phyloP scores from a whole-genome alignment of 345 rosid genomes.

The Trapa bicornis region DNA sequence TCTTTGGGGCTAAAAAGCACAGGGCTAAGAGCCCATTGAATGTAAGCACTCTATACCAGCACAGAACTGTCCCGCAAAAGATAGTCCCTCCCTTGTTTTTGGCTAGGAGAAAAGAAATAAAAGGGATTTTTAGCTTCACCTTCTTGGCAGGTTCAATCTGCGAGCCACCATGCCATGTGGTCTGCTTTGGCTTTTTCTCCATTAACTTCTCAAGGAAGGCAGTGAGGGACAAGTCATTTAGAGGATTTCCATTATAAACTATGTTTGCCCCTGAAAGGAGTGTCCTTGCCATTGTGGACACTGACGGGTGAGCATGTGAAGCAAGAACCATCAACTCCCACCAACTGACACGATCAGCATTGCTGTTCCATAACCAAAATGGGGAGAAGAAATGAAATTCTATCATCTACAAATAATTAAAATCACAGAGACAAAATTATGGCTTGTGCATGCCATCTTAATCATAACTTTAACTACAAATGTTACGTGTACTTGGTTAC shows the following conservation, averaged over 20 bases:
- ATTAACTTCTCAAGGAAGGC: conserved; percentile 92
- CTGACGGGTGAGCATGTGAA: conserved; percentile 86
- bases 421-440: background rate
- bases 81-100: background rate
- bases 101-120: background rate
- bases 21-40: too few relatives aligned
- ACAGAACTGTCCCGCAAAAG: background rate
- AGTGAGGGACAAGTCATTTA: conserved; percentile 57
- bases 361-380: conserved; percentile 31
- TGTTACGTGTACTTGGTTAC: background rate
- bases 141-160: conserved; percentile 93
- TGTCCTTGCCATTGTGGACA: conserved; percentile 91
- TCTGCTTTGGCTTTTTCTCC: conserved; percentile 91
- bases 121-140: conserved; percentile 23
- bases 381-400: background rate
- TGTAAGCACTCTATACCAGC: background rate
- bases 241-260: conserved; percentile 84
- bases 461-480: background rate
- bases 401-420: background rate
- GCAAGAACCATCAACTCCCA: conserved; percentile 89
- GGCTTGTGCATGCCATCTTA: background rate
- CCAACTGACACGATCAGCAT: conserved; percentile 78
- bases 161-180: conserved; percentile 90
- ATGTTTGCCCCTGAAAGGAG: conserved; percentile 81
- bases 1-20: background rate